A percentile compares a stretch with the other conserved stretches of the same genome.
These are phyloP conservation scores for Xylaria intraflava DNA, from an alignment of 495 filamentous ascomycete genomes.

Conservation along the genomic window DNA sequence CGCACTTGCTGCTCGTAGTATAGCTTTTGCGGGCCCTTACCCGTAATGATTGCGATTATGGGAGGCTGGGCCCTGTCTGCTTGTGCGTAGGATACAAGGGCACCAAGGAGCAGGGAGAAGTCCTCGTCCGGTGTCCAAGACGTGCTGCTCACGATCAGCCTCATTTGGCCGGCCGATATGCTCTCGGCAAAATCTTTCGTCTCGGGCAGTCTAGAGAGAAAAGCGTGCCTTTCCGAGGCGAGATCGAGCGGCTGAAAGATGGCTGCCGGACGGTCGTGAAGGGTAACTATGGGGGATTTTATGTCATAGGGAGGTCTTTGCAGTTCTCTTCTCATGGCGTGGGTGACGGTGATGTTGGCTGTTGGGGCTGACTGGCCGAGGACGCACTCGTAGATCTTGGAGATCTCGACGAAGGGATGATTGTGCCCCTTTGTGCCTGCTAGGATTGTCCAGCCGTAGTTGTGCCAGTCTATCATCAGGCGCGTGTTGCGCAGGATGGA, in stretches of 20 bases:
- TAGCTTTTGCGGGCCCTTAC: slow-evolving; percentile 78
- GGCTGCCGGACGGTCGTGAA: slow-evolving; percentile 82
- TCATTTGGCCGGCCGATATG: slow-evolving; percentile 50
- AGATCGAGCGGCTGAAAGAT: slow-evolving; percentile 67
- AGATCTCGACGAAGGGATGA: slow-evolving; percentile 72
- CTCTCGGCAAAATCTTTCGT: slow-evolving; percentile 48
- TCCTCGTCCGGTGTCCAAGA: slow-evolving; percentile 98
- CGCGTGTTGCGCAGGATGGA: slow-evolving; percentile 73
- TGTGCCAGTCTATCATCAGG: slow-evolving; percentile 96
- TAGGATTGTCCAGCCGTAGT: slow-evolving; percentile 96
- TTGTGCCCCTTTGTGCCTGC: slow-evolving; percentile 54
- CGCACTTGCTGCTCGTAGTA: slow-evolving; percentile 63
- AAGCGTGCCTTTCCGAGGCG: slow-evolving; percentile 40
- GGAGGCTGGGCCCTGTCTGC: slow-evolving; percentile 40
- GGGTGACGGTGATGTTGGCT: slow-evolving; percentile 78
- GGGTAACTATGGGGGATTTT: slow-evolving; percentile 54
- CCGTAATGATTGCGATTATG: slow-evolving; percentile 79
- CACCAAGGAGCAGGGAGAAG: slow-evolving; percentile 82
- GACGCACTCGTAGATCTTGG: slow-evolving; percentile 66
- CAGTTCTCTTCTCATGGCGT: slow-evolving; percentile 76
- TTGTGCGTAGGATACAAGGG: slow-evolving; percentile 61
- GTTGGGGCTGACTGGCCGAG: slow-evolving; percentile 59
- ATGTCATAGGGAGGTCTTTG: slow-evolving; percentile 54
- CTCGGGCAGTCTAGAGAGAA: slow-evolving; percentile 56
- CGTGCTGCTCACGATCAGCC: slow-evolving; percentile 79